Evolutionary conservation across 2,329 filamentous ascomycete species (phyloP), one percentile per base, ranked within the genome.

Genomic region (Shiraia sp.): DNA sequence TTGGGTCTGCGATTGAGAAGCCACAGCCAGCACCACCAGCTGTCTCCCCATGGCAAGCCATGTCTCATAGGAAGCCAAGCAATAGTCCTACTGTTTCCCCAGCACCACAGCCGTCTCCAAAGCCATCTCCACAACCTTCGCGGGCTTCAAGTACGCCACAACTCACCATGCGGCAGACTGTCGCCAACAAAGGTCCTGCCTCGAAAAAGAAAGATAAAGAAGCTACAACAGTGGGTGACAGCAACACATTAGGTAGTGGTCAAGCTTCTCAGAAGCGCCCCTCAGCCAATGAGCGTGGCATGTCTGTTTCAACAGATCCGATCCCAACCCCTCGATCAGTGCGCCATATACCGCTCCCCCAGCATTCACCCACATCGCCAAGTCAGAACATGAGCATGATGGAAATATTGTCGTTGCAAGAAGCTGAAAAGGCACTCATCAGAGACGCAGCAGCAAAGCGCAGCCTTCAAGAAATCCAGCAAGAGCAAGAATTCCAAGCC

Each of bases 401-500:
- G 12, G 90, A 96, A 53, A 99, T 99, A 42, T 86, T 97, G 10
- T 84, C 85, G 6, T 84, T 95, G 61, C 90, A 99, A 70, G 83
- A 86, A 65, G 82, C 82, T 7, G 91, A 96, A 65, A 93, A 95
- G 62, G 83, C 90, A 42, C 80, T 82, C 13, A 84, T 95, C 47
- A 86, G 83, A 38, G 91, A 96, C 64, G 89, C 90, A 1, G 85
- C 85, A 9, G 88, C 90, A 2, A 96, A 95, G 71, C 81, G 92
- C 41, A 93, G 88, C 50, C 73, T 99, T 22, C 85, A 95, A 61
- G 93, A 97, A 50, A 99, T 99, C 45, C 93, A 99, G 66, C 84
- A 93, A 53, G 93, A 99, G 70, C 93, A 99, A 64, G 90, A 90
- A 36, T 99, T 99, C 65, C 89, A 96, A 65, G 85, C 95, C 65